Base-by-base conservation (phyloP, 2,329 filamentous ascomycete genomes). In the Fusarium pseudograminearum region DNA sequence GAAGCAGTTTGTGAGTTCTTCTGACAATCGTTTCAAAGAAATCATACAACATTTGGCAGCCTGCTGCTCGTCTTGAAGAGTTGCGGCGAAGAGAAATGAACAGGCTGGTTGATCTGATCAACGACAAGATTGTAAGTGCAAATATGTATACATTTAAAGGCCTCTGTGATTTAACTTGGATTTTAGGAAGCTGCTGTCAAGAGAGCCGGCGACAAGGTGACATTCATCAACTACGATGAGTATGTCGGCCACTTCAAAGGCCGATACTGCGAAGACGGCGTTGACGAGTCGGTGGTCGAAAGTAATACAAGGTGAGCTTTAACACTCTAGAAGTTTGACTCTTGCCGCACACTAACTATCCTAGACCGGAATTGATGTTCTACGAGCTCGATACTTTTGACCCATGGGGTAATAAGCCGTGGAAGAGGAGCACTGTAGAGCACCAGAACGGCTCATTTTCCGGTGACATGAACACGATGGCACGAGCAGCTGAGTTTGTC, bases 241-340 rank as follows among this genome's bases (percentile, higher is more conserved):
- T 59, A 52, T 10, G 46, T 59, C 4, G 59, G 59, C 11, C 31
- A 30, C 24, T 62, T 59, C 15, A 59, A 59, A 10, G 59, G 59
- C 1, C 30, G 55, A 5, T 62, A 46, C 16, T 62, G 59, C 7
- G 59, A 62, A n/a, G 26, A 51, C 7, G 59, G 55, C 2, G 33
- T 62, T 7, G 55, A 62, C 2, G 46, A 62, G 2, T 26, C 24
- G 24, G 24, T 26, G 24, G 24, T 26, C 24, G 59, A 62, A 1
- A 62, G 59, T 16, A 62, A 62, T 0, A 59, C 55, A 2, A 62
- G 54, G 55, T 52, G 6, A 38, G 42, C 4, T 26, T 26, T 26
- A 26, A 26, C 24, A 26, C 4, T 7, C 24, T 5, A 5, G 24
- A 26, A 26, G 24, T 5, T 26, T 26, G 4, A 26, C 4, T 26